These are phyloP conservation scores for Naganishia cerealis DNA, from an alignment of 1,284 basidiomycete genomes.

Conservation along the genomic window DNA sequence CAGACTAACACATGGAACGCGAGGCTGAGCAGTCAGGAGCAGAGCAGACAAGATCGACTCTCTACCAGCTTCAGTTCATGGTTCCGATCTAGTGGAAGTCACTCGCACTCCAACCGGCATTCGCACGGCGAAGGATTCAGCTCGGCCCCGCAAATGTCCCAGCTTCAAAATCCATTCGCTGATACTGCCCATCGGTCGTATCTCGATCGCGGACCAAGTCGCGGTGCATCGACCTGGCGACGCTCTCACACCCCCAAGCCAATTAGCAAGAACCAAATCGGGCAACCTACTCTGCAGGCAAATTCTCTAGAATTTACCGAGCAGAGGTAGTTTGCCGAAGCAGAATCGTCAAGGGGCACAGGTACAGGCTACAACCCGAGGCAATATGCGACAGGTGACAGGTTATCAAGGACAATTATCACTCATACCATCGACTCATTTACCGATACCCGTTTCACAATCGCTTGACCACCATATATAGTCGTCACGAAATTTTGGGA, in stretches of 20 bases:
- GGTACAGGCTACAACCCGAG: slow-evolving; percentile 1
- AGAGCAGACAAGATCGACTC: slow-evolving; percentile 19
- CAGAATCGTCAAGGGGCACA: background rate
- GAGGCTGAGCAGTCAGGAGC: background rate
- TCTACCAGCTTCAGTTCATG: slow-evolving; percentile 31
- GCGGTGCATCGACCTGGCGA: slow-evolving; percentile 23
- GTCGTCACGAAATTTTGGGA: background rate
- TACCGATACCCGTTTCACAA: slow-evolving; percentile 10
- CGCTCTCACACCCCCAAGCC: slow-evolving; percentile 26
- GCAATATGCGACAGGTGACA: background rate
- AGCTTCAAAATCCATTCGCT: slow-evolving; percentile 51
- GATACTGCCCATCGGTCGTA: slow-evolving; percentile 49
- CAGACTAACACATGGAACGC: slow-evolving; percentile 17
- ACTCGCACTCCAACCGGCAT: slow-evolving; percentile 19
- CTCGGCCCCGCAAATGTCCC: slow-evolving; percentile 25
- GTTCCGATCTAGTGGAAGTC: slow-evolving; percentile 35
- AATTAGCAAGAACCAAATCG: slow-evolving; percentile 53
- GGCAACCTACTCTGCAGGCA: slow-evolving; percentile 51
- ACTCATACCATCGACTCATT: slow-evolving; percentile 3
- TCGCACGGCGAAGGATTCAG: slow-evolving; percentile 1
- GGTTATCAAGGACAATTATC: slow-evolving; percentile 20
- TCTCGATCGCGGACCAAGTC: slow-evolving; percentile 34
- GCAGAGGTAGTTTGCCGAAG: slow-evolving; percentile 32
- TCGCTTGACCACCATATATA: slow-evolving; percentile 8
- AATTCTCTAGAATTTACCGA: slow-evolving; percentile 54